phyloP scores from a whole-genome alignment of 176 grass and related monocot genomes.

The Eremochloa ophiuroides region DNA sequence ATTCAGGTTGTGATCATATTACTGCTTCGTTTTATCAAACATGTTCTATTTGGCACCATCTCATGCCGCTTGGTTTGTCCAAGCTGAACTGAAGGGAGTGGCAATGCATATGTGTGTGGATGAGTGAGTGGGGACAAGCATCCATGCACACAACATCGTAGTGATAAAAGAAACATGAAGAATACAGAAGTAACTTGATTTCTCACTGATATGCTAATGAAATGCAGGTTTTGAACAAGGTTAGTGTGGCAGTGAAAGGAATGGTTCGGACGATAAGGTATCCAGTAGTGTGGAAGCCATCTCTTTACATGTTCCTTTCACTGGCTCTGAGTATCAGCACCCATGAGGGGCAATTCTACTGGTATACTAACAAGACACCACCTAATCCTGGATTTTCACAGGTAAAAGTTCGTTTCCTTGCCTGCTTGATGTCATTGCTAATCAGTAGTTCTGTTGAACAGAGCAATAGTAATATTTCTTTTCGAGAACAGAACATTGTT shows the following conservation, averaged over 20 bases:
- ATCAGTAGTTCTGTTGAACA: not conserved
- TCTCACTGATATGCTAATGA: constrained; percentile 21
- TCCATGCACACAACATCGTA: not conserved
- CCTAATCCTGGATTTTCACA: constrained; percentile 89
- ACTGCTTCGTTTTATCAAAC: not conserved
- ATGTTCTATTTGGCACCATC: not conserved
- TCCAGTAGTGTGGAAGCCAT: constrained; percentile 82
- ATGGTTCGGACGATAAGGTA: constrained; percentile 70
- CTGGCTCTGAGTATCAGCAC: constrained; percentile 87
- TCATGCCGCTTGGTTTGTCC: not conserved
- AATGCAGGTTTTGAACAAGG: constrained; percentile 59
- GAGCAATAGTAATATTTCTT: not conserved
- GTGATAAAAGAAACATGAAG: not conserved
- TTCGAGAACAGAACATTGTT: not conserved
- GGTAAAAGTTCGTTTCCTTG: constrained; percentile 39
- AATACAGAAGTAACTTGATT: not conserved
- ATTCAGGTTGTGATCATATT: not conserved
- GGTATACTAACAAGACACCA: constrained; percentile 68
- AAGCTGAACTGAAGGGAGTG: not conserved
- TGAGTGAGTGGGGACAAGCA: not conserved
- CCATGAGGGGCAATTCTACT: constrained; percentile 90
- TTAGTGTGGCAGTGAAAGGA: constrained; percentile 44
- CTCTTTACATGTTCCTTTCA: constrained; percentile 80
- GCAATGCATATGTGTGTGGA: not conserved
- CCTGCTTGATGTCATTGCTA: constrained; percentile 22